phyloP scores from a whole-genome alignment of 805 yeast genomes.

The Ogataea siamensis region DNA sequence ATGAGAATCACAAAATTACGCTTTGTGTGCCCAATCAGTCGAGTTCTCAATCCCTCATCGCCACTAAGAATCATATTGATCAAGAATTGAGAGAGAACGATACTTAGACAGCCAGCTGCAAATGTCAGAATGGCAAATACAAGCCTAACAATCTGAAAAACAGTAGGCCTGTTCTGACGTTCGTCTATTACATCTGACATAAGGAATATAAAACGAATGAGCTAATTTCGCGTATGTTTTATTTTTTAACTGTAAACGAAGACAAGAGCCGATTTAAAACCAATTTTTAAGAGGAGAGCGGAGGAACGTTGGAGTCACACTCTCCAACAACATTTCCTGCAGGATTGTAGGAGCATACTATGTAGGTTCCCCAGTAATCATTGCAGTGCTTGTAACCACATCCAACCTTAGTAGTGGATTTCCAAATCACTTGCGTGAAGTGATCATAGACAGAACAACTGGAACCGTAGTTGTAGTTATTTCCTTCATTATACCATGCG shows the following conservation, averaged over 20 bases:
- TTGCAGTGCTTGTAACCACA: conserved; percentile 57
- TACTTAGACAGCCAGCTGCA: conserved; percentile 40
- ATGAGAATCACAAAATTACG: conserved; percentile 54
- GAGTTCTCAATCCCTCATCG: conserved; percentile 38
- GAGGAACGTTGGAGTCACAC: conserved; percentile 36
- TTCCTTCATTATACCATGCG: conserved; percentile 73
- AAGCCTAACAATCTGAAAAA: conserved; percentile 28
- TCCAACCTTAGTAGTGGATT: conserved; percentile 56
- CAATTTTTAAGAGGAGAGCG: conserved; percentile 14
- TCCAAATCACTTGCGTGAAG: conserved; percentile 79
- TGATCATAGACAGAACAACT: conserved; percentile 56
- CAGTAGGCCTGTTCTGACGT: conserved; percentile 1
- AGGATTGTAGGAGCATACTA: conserved; percentile 74
- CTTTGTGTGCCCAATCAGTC: conserved; percentile 53
- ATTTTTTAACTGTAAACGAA: background rate
- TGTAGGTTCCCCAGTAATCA: conserved; percentile 52
- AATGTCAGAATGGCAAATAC: conserved; percentile 28
- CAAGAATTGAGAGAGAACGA: conserved; percentile 46
- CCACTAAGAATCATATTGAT: conserved; percentile 34
- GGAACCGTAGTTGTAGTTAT: conserved; percentile 48
- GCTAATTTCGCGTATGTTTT: conserved; percentile 1
- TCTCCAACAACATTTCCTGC: conserved; percentile 69
- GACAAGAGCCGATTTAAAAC: background rate
- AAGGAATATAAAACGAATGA: background rate
- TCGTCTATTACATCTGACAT: background rate